Evolutionary conservation across 78 protist genomes (phyloP).

Genomic region (Isochrysis galbana): DNA sequence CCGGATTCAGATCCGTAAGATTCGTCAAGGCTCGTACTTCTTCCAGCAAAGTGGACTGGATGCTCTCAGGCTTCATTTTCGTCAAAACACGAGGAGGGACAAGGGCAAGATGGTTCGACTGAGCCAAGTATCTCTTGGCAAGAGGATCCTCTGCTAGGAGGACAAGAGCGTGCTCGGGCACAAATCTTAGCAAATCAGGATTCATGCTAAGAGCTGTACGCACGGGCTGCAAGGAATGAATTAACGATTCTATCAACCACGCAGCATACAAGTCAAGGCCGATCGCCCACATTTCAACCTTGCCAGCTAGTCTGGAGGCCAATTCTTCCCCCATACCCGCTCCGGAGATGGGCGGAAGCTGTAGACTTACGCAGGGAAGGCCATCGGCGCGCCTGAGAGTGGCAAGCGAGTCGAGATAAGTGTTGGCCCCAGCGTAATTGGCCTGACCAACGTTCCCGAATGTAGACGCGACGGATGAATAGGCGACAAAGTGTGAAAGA

Average conservation of each 20-base stretch:
- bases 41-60: not conserved
- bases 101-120: not conserved
- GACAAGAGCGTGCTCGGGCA: not conserved
- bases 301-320: not conserved
- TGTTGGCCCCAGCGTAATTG: conserved; percentile 43
- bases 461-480: conserved; percentile 34
- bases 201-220: not conserved
- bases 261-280: not conserved
- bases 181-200: not conserved
- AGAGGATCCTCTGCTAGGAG: not conserved
- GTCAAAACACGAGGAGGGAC: not conserved
- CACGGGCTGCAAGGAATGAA: not conserved
- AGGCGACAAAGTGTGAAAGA: not conserved
- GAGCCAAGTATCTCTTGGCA: not conserved
- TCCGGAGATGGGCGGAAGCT: not conserved
- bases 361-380: not conserved
- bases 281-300: not conserved
- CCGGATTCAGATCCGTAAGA: not conserved
- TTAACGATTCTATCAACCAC: not conserved
- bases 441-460: conserved; percentile 44
- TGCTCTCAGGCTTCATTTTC: not conserved
- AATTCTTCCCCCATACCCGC: not conserved
- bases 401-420: conserved; percentile 31
- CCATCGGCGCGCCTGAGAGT: not conserved
- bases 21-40: not conserved